These are phyloP conservation scores for Rhytidhysteron rufulum DNA, from an alignment of 2,329 filamentous ascomycete species.

Conservation along the genomic window DNA sequence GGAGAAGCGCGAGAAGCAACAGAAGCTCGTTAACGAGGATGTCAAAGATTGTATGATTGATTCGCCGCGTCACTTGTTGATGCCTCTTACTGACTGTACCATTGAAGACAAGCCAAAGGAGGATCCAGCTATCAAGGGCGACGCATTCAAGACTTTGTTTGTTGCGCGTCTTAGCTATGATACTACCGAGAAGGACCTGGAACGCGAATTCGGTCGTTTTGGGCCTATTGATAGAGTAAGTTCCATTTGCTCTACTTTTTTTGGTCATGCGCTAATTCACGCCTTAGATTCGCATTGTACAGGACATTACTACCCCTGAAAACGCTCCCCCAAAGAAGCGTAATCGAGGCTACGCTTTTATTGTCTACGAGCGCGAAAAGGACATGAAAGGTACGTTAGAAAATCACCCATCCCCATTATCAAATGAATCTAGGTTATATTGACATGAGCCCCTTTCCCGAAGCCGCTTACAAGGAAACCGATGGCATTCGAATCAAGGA, in stretches of 20 bases:
- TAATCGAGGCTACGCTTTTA: conserved; percentile 90
- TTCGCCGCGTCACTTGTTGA: conserved; percentile 4
- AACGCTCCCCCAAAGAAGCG: conserved; percentile 56
- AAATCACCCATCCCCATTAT: conserved; percentile 34
- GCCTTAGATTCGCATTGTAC: conserved; percentile 77
- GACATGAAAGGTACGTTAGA: conserved; percentile 94
- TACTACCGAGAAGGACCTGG: conserved; percentile 81
- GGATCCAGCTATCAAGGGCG: conserved; percentile 84
- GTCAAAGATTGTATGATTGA: conserved; percentile 61
- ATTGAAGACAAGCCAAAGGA: conserved; percentile 70
- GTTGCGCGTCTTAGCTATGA: conserved; percentile 88
- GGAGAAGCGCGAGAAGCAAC: conserved; percentile 70
- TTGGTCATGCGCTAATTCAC: conserved; percentile 6
- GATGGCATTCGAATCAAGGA: conserved; percentile 93
- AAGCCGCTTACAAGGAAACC: conserved; percentile 85
- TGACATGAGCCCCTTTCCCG: conserved; percentile 63
- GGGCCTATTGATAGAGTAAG: conserved; percentile 88
- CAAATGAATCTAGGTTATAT: conserved; percentile 38
- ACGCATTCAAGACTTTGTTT: conserved; percentile 93
- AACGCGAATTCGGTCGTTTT: conserved; percentile 89
- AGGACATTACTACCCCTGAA: conserved; percentile 69
- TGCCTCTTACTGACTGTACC: conserved; percentile 13
- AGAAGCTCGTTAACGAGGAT: conserved; percentile 61
- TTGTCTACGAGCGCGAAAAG: conserved; percentile 94
- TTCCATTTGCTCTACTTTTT: conserved; percentile 14